Conservation (phyloP, 2,329 filamentous ascomycete genomes). For the Lachnellula arida region DNA sequence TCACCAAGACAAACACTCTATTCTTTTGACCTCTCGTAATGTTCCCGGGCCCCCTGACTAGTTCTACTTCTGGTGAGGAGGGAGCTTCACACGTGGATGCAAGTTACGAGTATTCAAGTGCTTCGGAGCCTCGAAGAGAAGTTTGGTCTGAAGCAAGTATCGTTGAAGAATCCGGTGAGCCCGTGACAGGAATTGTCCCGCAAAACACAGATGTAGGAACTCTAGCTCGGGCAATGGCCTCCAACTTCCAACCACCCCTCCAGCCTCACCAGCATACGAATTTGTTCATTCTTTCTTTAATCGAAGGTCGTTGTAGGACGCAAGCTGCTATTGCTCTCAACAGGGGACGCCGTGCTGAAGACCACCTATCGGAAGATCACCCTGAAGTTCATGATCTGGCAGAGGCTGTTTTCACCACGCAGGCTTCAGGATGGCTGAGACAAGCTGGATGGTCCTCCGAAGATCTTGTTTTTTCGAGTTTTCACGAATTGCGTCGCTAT, state of each 20-base stretch:
- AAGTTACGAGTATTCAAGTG: not conserved
- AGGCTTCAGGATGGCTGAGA: slow-evolving; percentile 20
- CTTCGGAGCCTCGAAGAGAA: not conserved
- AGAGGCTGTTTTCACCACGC: slow-evolving; percentile 17
- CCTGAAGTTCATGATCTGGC: slow-evolving; percentile 23
- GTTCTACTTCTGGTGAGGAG: slow-evolving; percentile 8
- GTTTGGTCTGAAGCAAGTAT: not conserved
- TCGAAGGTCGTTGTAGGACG: slow-evolving; percentile 28
- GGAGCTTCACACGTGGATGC: not conserved
- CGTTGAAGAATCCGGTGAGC: not conserved
- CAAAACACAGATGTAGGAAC: not conserved
- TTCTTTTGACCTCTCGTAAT: slow-evolving; percentile 7
- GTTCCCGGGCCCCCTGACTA: slow-evolving; percentile 13
- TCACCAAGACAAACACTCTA: not conserved
- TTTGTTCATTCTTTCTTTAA: slow-evolving; percentile 29
- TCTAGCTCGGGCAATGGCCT: slow-evolving; percentile 8
- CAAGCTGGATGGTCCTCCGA: slow-evolving; percentile 26
- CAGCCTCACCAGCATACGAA: slow-evolving; percentile 21
- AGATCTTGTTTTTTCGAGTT: slow-evolving; percentile 15
- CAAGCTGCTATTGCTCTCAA: slow-evolving; percentile 26
- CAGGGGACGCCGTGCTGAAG: slow-evolving; percentile 14
- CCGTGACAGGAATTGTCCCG: not conserved
- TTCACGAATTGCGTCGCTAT: slow-evolving; percentile 20
- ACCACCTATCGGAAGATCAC: slow-evolving; percentile 24
- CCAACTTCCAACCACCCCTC: slow-evolving; percentile 12